Conservation (phyloP, 768 basidiomycete genomes). For the Podaxis sp. region DNA sequence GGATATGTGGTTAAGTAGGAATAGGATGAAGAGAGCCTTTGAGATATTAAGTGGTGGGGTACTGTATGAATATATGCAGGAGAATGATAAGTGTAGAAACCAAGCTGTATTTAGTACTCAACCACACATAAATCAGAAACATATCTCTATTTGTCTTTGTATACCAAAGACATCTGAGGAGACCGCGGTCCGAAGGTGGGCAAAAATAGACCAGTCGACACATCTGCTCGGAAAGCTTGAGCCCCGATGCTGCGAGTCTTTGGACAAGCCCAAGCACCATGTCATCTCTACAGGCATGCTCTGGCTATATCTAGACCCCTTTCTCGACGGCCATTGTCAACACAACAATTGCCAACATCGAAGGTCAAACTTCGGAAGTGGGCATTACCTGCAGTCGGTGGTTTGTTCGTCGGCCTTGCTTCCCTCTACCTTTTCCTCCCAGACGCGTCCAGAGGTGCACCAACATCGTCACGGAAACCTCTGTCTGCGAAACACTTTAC, state of each 20-base stretch:
- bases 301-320: not conserved
- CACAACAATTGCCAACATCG: not conserved
- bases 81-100: not conserved
- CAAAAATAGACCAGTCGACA: slow-evolving; percentile 12
- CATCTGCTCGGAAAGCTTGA: not conserved
- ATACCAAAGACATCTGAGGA: not conserved
- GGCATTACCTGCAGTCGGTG: slow-evolving; percentile 29
- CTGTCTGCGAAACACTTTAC: slow-evolving; percentile 57
- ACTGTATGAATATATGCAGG: slow-evolving; percentile 6
- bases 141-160: slow-evolving; percentile 11
- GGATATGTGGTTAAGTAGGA: not conserved
- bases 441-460: slow-evolving; percentile 42
- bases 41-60: not conserved
- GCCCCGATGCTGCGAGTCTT: not conserved
- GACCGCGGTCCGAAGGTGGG: not conserved
- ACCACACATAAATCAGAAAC: not conserved
- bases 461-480: slow-evolving; percentile 35
- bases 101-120: not conserved
- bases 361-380: not conserved
- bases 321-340: not conserved
- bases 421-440: slow-evolving; percentile 54
- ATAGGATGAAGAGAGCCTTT: not conserved
- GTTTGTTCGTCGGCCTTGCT: slow-evolving; percentile 35
- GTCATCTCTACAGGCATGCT: not conserved
- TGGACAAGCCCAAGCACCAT: not conserved